A percentile compares a stretch with the other conserved stretches of the same genome.
These are phyloP conservation scores for Populus alba DNA, from an alignment of 345 rosid species.

Conservation along the genomic window DNA sequence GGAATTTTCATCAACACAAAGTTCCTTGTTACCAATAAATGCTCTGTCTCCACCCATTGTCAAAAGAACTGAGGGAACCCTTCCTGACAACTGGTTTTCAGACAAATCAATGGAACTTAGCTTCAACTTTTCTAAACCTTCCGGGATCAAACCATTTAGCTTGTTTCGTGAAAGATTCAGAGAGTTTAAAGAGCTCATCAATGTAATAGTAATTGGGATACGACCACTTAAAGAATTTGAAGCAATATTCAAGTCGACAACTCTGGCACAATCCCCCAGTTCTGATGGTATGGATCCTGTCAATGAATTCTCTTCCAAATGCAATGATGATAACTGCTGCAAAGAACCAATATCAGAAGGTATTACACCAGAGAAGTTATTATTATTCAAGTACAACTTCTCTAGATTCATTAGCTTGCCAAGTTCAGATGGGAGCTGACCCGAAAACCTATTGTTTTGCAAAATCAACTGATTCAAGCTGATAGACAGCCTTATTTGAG, in stretches of 20 bases:
- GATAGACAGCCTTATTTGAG: conserved; percentile 44
- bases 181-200: conserved; percentile 58
- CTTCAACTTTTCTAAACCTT: conserved; percentile 51
- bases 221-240: conserved; percentile 54
- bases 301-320: conserved; percentile 63
- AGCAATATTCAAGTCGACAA: conserved; percentile 83
- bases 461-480: conserved; percentile 51
- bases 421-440: conserved; percentile 58
- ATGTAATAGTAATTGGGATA: conserved; percentile 47
- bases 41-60: conserved; percentile 61
- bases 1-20: conserved; percentile 50
- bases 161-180: conserved; percentile 70
- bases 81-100: conserved; percentile 59
- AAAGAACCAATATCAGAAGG: conserved; percentile 55
- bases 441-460: conserved; percentile 64
- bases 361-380: conserved; percentile 55
- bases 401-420: conserved; percentile 52
- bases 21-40: conserved; percentile 50
- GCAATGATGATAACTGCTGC: conserved; percentile 57
- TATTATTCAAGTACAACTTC: conserved; percentile 56
- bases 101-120: conserved; percentile 80
- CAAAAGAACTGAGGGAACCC: conserved; percentile 57
- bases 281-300: conserved; percentile 58
- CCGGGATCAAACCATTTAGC: conserved; percentile 60
- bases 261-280: conserved; percentile 42